Conservation (phyloP, 257 asterid species). For the Buddleja alternifolia region DNA sequence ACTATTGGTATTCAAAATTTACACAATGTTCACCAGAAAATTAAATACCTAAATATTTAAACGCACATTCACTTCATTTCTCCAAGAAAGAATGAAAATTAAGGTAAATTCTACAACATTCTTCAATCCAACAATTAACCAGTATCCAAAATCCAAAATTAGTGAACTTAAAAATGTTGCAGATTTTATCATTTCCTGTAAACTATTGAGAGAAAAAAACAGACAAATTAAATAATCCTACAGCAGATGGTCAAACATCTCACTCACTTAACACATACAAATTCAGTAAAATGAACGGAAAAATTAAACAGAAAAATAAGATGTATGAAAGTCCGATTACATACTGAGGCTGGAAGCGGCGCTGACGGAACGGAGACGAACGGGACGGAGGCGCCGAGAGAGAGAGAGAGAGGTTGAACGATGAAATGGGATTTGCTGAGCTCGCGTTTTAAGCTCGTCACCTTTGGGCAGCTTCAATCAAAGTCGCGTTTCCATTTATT, state of each 20-base stretch:
- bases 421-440: neutral
- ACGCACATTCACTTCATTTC: neutral
- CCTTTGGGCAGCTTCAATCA: neutral
- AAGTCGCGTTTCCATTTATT: neutral
- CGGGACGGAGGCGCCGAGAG: conserved; percentile 25
- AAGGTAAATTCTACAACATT: neutral
- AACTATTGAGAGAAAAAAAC: neutral
- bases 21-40: too few relatives aligned
- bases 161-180: neutral
- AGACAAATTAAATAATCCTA: neutral
- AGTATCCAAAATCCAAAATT: neutral
- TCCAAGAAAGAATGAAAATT: neutral
- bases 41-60: too few relatives aligned
- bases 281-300: neutral
- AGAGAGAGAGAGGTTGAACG: neutral
- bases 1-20: neutral
- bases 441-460: neutral
- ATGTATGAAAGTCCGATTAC: neutral
- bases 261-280: neutral
- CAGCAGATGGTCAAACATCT: neutral
- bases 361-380: conserved; percentile 10
- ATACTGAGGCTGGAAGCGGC: neutral
- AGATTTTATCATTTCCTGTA: neutral
- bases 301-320: neutral
- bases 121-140: neutral